Evolutionary conservation across 2,329 filamentous ascomycete species (phyloP), one percentile per base, ranked within the genome.

Genomic region (Botrytis sinoallii): DNA sequence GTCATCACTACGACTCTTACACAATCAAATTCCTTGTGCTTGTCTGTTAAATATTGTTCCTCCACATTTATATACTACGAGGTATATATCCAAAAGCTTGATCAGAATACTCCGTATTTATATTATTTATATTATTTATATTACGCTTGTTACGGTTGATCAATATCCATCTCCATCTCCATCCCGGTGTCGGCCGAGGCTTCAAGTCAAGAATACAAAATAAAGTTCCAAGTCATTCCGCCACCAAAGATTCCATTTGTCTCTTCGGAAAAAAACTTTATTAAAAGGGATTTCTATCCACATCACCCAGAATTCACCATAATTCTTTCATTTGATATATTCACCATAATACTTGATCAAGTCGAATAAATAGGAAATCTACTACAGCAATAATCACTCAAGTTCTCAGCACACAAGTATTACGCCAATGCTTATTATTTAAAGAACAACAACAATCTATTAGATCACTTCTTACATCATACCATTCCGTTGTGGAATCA

Each of bases 171-270:
- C 40, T 42, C 40, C 5, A 38, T 38, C 12, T 16, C 42, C 18
- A 64, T 64, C 61, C 61, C 65, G 65, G 46, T 55, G 65, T 55
- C 65, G 65, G 65, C 44, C 65, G 44, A 67, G 32, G 32, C 44
- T 29, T 48, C 12, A 44, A 20, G 42, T 38, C 38, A 38, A 38
- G 22, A 16, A 25, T 38, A 25, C 20, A n/a, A 52, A 38, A 66
- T 38, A 48, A n/a, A 66, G 18, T 35, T 35, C 40, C 29, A 10
- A 20, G 18, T 35, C 9, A 25, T 35, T 44, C n/a, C 63, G 44
- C 63, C 63, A 66, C 63, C 22, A 48, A 44, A 22, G 46, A 35
- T 22, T 9, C 7, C 22, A 44, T 29, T 44, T 10, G 42, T 18
- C 22, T 32, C 14, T 65, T 46, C 3, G n/a, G 52, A 29, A 29